Evolutionary conservation across 2,329 filamentous ascomycete genomes (phyloP), one percentile per base, ranked within the genome.

Genomic region (Trichoderma sp.): DNA sequence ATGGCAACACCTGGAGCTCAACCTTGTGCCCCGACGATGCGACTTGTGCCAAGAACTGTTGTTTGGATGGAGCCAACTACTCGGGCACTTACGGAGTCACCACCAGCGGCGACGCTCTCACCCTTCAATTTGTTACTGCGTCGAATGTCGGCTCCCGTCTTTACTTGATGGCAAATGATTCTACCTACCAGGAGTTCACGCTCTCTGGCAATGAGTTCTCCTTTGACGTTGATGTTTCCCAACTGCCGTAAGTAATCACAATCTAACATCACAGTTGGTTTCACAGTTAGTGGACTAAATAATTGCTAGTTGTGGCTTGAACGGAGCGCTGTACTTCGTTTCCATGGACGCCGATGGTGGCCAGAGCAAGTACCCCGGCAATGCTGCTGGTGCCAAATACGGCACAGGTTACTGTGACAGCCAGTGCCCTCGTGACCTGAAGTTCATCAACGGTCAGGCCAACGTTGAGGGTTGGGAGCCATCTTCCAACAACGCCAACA

Each of bases 181-280:
- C 83, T 75, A 87, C 86, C 72, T 93, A 93, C 80, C 82, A 92
- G 82, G 85, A 87, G 78, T 90, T 92, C 82, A 85, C 88, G 72
- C 84, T 92, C 71, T 84, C 89, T 68, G 89, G 88, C 81, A 86
- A 90, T 77, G 91, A 93, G 80, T 90, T 93, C 81, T 90, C 89
- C 69, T 92, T 93, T 73, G 90, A 92, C 70, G 90, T 92, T 30
- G 91, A 93, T 78, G 88, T 92, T 58, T 92, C 90, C 23, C 34
- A 36, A 20, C 26, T 72, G 12, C 61, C 61, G 69, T 71, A 50
- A 65, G 68, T 65, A 65, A 30, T 20, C 9, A 28, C 43, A 23
- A n/a, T 20, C 3, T 4, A 15, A 34, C 3, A 26, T 5, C 13
- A 7, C 9, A 7, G 26, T 12, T 47, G 4, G 26, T 59, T 9